A percentile compares a stretch with the other conserved stretches of the same genome.
Evolutionary conservation across 768 basidiomycete species (phyloP).

Genomic region (Tylopilus sp.): DNA sequence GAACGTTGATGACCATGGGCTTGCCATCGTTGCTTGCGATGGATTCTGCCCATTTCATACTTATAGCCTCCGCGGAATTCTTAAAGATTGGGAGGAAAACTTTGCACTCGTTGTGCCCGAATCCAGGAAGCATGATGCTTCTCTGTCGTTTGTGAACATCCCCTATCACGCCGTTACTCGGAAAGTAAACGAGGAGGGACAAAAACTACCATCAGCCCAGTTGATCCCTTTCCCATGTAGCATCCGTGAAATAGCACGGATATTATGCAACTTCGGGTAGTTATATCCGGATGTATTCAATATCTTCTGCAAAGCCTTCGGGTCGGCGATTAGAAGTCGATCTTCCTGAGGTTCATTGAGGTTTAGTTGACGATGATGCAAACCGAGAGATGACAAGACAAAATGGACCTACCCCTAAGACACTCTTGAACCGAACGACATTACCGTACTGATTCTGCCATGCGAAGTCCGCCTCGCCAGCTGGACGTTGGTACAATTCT

Average conservation of each 20-base stretch:
- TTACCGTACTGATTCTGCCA: not conserved
- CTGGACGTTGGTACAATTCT: not conserved
- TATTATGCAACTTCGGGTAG: not conserved
- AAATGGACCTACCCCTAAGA: not conserved
- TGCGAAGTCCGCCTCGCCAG: not conserved
- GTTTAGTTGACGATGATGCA: not conserved
- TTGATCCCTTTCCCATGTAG: constrained; percentile 33
- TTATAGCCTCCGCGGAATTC: constrained; percentile 26
- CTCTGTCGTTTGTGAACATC: constrained; percentile 49
- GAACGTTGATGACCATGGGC: constrained; percentile 16
- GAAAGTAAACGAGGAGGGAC: constrained; percentile 3
- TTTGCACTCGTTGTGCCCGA: constrained; percentile 47
- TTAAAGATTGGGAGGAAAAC: constrained; percentile 49
- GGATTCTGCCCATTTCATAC: constrained; percentile 17
- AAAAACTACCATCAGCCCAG: constrained; percentile 38
- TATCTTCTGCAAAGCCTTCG: not conserved
- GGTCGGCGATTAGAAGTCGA: not conserved
- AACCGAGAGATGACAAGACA: too few species aligned
- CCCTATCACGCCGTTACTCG: constrained; percentile 14
- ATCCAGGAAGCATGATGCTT: constrained; percentile 53
- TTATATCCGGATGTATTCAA: not conserved
- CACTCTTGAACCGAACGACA: not conserved
- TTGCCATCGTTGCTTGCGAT: not conserved
- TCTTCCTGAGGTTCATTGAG: not conserved
- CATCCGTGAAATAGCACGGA: not conserved